Evolutionary conservation across 768 basidiomycete species (phyloP), one percentile per base, ranked within the genome.

Genomic region (Leccinum subgranulosum): DNA sequence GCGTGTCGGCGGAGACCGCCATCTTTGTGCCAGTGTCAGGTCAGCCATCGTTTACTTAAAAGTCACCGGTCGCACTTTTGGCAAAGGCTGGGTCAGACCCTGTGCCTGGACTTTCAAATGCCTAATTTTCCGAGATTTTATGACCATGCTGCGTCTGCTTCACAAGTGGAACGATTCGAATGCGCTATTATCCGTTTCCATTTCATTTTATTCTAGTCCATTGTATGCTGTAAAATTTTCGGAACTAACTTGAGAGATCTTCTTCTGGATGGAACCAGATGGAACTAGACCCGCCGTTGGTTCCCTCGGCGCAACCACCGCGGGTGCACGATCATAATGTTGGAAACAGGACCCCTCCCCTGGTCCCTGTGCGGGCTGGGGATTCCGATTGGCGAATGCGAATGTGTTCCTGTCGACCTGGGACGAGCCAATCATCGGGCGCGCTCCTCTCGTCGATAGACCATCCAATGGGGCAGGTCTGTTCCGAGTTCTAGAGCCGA

Each of bases 1-100:
- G 68, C 61, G 49, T 70, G 66, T 57, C 56, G 45, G 51, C 62
- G 29, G 55, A 69, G 59, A 43, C 53, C 50, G 23, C 68, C 69
- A 61, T 62, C 62, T 66, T 64, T 66, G 69, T 68, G 25, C 56
- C 12, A 33, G 31, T 56, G 60, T 55, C 58, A 46, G 51, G 59
- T 47, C 56, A 31, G 57, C 55, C 65, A 25, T 27, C 45, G 33
- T 19, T 53, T 10, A 41, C 39, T 41, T 6, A 19, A 43, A n/a
- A 19, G 10, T 43, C 54, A 52, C 46, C 41, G 29, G 51, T 45
- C 34, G 27, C 55, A 50, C 49, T 43, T 54, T 56, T 51, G 54
- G 54, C 58, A 64, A 53, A 43, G 41, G 41, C 41, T 43, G 6
- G 41, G 41, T 43, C 41, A n/a, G 61, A 34, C n/a, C 57, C 29